Evolutionary conservation across 2,329 filamentous ascomycete genomes (phyloP).

Genomic region (Fusarium albosuccineum): DNA sequence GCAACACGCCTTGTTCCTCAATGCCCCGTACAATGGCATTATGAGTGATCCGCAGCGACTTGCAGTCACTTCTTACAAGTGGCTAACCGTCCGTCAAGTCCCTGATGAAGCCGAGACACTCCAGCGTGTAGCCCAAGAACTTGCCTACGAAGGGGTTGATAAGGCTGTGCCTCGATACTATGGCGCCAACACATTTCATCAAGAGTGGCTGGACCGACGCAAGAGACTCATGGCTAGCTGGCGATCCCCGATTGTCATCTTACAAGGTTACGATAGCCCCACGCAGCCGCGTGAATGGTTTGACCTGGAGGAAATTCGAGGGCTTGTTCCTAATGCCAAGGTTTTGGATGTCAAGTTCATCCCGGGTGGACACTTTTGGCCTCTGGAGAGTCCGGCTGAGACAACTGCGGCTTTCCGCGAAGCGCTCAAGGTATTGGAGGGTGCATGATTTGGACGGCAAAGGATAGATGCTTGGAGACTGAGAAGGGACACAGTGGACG

Average conservation of each 20-base stretch:
- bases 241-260: slow-evolving; percentile 6
- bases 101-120: not conserved
- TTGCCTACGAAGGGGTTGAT: slow-evolving; percentile 5
- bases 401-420: not conserved
- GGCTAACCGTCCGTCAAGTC: not conserved
- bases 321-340: not conserved
- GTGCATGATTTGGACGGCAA: no score
- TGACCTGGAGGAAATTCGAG: not conserved
- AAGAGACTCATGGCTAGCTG: slow-evolving; percentile 2
- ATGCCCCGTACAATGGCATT: not conserved
- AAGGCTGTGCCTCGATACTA: slow-evolving; percentile 11
- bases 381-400: not conserved
- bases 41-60: not conserved
- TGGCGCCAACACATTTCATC: slow-evolving; percentile 12
- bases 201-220: slow-evolving; percentile 11
- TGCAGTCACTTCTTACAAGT: not conserved
- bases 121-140: slow-evolving; percentile 2
- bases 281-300: slow-evolving; percentile 16
- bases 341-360: not conserved
- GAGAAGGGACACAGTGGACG: no score
- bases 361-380: slow-evolving; percentile 1
- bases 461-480: no score
- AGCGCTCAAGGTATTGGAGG: not conserved
- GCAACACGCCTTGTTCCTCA: not conserved
- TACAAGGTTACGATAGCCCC: slow-evolving; percentile 11